Base-by-base conservation (phyloP, 2,329 filamentous ascomycete species). In the Hypoxylon sp. region DNA sequence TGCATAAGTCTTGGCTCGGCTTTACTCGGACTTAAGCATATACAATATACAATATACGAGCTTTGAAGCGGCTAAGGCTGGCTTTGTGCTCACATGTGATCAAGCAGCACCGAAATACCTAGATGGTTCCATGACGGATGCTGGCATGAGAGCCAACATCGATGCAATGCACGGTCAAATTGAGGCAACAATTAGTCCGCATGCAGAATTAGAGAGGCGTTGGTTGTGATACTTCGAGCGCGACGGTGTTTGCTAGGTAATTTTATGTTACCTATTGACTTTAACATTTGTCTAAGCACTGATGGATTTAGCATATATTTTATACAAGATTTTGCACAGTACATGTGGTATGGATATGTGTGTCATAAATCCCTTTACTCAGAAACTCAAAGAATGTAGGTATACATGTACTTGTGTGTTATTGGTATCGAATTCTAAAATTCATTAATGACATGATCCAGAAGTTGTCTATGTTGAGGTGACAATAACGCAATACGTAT, bases 401-500 rank as follows among this genome's bases (percentile, higher is more conserved):
- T 38, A 30, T 30, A 30, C 28, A n/a, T 48, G 45, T 48, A 48
- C 45, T 38, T 14, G 6, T 4, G 3, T 48, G 34, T 43, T 52
- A 36, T 43, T 34, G 45, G 19, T 41, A 25, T 19, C 7, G 17
- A 43, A 25, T 28, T 50, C 25, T 48, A 19, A 36, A 51, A 38
- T 57, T 21, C 30, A 41, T 48, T 38, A 21, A n/a, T n/a, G 13
- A 21, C n/a, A n/a, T n/a, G 45, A n/a, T 23, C 5, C 28, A 30
- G n/a, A 30, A 30, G 28, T 30, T 53, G 10, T 41, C 17, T 2
- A 34, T 60, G 55, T 56, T 59, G 51, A 65, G 56, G 45, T 60
- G 66, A 66, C 60, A 46, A 67, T 67, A 63, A 63, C 62, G 53
- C 55, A 65, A 68, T 59, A 49, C 43, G 25, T 21, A 49, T 49